Percentiles rank a stretch among this genome's conserved stretches.
Evolutionary conservation across 2,329 filamentous ascomycete species (phyloP).

Genomic region (Colletotrichum scovillei): DNA sequence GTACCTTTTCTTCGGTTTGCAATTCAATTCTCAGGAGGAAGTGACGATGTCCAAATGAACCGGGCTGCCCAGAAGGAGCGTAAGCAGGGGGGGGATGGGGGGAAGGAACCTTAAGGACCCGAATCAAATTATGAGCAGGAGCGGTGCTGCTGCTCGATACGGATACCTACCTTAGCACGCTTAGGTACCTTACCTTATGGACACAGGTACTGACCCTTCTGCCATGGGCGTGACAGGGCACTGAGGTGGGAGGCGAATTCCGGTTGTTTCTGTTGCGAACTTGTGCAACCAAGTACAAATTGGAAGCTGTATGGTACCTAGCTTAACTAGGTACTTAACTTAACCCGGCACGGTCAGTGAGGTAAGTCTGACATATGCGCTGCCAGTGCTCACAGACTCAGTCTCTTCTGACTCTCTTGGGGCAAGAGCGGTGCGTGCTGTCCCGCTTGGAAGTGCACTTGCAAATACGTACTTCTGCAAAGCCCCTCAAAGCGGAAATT

Average conservation of each 20-base stretch:
- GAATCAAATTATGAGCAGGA: background rate
- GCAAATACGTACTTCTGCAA: background rate
- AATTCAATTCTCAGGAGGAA: background rate
- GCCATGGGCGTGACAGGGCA: no score
- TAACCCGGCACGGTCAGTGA: background rate
- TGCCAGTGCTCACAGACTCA: background rate
- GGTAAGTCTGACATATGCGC: background rate
- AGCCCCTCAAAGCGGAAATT: conserved; percentile 9
- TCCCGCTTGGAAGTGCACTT: background rate
- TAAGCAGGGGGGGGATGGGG: background rate
- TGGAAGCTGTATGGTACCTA: background rate
- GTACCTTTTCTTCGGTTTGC: background rate
- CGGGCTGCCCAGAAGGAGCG: background rate
- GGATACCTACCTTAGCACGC: background rate
- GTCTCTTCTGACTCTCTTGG: background rate
- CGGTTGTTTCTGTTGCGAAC: background rate
- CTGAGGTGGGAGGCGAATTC: background rate
- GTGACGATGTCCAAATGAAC: conserved; percentile 1
- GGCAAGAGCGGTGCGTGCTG: background rate
- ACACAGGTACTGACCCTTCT: background rate
- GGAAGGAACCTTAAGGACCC: background rate
- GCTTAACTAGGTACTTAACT: background rate
- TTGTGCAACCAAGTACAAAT: background rate
- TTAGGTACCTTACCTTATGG: background rate
- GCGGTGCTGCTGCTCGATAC: background rate